Evolutionary conservation across 202 grass and related monocot genomes (phyloP), one percentile per base, ranked within the genome.

Genomic region (Zizania palustris): DNA sequence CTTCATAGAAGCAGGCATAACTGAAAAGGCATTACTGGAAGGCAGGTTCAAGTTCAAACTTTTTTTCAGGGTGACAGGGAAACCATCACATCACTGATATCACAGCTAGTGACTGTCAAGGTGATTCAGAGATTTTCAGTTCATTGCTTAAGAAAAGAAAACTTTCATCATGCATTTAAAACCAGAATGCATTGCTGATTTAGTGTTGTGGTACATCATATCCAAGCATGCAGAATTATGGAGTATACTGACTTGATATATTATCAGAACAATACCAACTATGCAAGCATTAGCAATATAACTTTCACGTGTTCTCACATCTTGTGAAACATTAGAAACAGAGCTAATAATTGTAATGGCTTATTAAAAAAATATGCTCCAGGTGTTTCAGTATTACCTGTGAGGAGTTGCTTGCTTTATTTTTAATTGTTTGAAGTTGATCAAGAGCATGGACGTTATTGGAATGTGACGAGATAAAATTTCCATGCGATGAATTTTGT

Each of bases 381-480:
- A 12, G 5, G 49, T 45, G 20, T 61, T 68, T 41, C 18, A 43
- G 22, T n/a, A 80, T 83, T 88, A 97, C 95, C 89, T 94, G 95
- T 83, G 85, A 80, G 63, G 85, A 80, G 74, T 51, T 92, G 71
- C n/a, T 81, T 73, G 89, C 74, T 92, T 97, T 97, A 67, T 68
- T 90, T 85, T 88, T 90, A 49, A 88, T 85, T 45, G 45, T 69
- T 55, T 63, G 46, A 40, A 97, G 89, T 84, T 97, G 91, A 86
- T 94, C 89, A 21, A 92, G 87, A 84, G 95, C 91, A 84, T 94
- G 95, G 34, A 86, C 42, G 38, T 88, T 91, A 78, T 97, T 97
- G 80, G 91, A 92, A 72, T 97, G 86, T 0, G 89, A 94, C 34
- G 87, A 97, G 84, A 97, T 90, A 77, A 88, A 97, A 80, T 90